Evolutionary conservation across 495 filamentous ascomycete genomes (phyloP).

Genomic region (Talaromyces wortmannii): DNA sequence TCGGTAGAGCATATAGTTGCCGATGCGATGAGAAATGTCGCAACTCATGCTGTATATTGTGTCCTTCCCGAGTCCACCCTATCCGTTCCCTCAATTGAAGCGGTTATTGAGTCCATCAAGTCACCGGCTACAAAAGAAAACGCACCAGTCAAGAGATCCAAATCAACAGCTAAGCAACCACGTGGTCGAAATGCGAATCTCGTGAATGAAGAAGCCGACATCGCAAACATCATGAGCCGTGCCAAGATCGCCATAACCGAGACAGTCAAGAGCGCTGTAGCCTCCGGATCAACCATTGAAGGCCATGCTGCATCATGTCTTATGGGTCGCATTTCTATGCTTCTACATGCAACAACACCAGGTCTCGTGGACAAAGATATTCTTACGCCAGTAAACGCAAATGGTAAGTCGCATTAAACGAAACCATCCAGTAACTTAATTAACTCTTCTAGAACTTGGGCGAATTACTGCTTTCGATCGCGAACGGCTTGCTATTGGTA

Average conservation of each 20-base stretch:
- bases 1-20: constrained; percentile 43
- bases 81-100: constrained; percentile 61
- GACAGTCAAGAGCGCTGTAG: constrained; percentile 29
- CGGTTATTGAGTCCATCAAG: background rate
- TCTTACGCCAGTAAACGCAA: constrained; percentile 35
- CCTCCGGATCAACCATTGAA: constrained; percentile 38
- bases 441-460: constrained; percentile 25
- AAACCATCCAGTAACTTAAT: constrained; percentile 6
- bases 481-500: constrained; percentile 34
- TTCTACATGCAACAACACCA: constrained; percentile 33
- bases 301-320: constrained; percentile 35
- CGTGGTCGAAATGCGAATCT: background rate
- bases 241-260: constrained; percentile 30
- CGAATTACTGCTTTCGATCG: constrained; percentile 39
- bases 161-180: background rate
- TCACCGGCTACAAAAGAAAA: background rate
- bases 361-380: constrained; percentile 20
- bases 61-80: constrained; percentile 88
- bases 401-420: constrained; percentile 20
- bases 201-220: constrained; percentile 30
- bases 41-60: constrained; percentile 76
- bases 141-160: background rate
- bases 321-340: constrained; percentile 41
- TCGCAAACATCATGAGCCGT: constrained; percentile 32
- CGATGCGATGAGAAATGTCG: constrained; percentile 59